Evolutionary conservation across 345 rosid genomes (phyloP).

Genomic region (Arabidopsis suecica): DNA sequence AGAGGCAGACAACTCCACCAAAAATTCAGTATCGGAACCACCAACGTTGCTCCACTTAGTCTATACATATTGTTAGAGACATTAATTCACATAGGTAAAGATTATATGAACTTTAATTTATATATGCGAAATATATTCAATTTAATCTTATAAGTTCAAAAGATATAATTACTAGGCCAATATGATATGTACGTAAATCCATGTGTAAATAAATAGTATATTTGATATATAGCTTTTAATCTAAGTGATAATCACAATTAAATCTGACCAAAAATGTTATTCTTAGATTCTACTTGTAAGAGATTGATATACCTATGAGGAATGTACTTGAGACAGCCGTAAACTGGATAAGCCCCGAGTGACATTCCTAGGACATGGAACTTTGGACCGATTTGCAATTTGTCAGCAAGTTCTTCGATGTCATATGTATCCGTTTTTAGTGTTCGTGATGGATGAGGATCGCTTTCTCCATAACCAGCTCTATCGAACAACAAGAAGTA

Average conservation of each 20-base stretch:
- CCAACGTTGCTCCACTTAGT: slow-evolving; percentile 71
- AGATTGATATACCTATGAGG: slow-evolving; percentile 57
- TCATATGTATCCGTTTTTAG: slow-evolving; percentile 80
- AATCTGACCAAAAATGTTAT: background rate
- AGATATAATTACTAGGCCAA: background rate
- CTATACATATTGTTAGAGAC: slow-evolving; percentile 26
- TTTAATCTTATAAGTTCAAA: background rate
- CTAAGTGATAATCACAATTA: background rate
- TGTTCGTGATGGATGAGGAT: slow-evolving; percentile 67
- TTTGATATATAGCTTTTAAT: background rate
- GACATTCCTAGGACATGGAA: slow-evolving; percentile 79
- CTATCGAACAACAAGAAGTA: slow-evolving; percentile 74
- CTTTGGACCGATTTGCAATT: slow-evolving; percentile 69
- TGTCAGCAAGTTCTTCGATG: slow-evolving; percentile 80
- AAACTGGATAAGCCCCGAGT: slow-evolving; percentile 74
- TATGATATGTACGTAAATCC: background rate
- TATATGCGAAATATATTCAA: background rate
- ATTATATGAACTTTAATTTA: background rate
- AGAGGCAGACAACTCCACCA: slow-evolving; percentile 86
- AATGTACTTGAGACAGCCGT: slow-evolving; percentile 76
- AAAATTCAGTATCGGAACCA: slow-evolving; percentile 73
- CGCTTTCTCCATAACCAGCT: slow-evolving; percentile 95
- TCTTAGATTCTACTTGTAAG: background rate
- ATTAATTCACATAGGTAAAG: background rate
- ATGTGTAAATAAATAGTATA: background rate